Base-by-base conservation (phyloP, 208 protist genomes). In the Trypanosoma cruzi region DNA sequence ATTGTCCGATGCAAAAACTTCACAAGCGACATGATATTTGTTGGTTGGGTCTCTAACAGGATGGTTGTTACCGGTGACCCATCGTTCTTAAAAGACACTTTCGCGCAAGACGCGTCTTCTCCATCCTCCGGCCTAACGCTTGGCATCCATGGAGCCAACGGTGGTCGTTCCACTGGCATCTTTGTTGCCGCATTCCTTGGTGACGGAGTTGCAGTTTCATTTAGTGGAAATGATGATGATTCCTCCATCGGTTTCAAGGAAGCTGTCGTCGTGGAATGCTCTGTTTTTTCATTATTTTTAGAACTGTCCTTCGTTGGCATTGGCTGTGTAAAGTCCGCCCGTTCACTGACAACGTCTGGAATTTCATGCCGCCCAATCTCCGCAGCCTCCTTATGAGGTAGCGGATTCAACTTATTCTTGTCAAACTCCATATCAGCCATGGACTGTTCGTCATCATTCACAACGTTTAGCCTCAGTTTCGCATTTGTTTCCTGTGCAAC, bases 311-410 rank as follows among this genome's bases (percentile, higher is more conserved):
- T 49, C 11, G 44, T 49, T 3, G 4, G 4, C 44, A 20, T 49
- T 13, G 44, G 4, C 20, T 54, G 22, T 46, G 24, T 6, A 34
- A 42, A 22, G 32, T 31, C 31, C 48, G 53, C 62, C 29, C 24
- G 1, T 32, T 50, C 70, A 40, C 70, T 59, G 31, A 68, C 26
- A 55, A 40, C 32, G 37, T 69, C 54, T 10, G 87, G 84, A 40
- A 93, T 81, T 62, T 88, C 76, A 70, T 90, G 88, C 4, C 60
- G 58, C 8, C 88, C 79, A 29, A 93, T 52, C 37, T 72, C 81
- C 46, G 56, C 57, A 5, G 71, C 71, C 24, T 90, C 64, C 2
- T 65, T 56, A 22, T 31, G 49, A 16, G 80, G 68, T 32, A 88
- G 62, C 16, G 65, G n/a, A 52, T 46, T 37, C 34, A 75, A 44